phyloP scores from a whole-genome alignment of 305 asterid genomes.

The Petunia hybrid region DNA sequence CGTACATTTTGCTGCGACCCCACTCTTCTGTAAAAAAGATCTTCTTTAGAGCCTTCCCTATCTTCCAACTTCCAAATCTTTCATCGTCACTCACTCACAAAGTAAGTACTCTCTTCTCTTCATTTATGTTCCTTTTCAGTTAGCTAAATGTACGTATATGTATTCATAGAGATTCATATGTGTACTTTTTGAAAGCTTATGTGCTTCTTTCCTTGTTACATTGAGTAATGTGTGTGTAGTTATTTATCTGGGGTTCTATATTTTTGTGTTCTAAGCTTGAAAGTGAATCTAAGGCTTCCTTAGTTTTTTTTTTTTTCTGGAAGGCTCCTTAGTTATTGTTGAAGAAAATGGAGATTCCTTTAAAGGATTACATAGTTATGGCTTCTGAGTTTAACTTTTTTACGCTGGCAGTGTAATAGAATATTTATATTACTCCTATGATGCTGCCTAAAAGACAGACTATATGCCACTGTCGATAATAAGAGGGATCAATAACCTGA shows the following conservation, averaged over 20 bases:
- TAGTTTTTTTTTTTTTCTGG: no score
- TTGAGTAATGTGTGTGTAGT: background rate
- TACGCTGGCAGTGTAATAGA: background rate
- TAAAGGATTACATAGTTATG: no score
- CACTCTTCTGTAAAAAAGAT: background rate
- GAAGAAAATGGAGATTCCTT: no score
- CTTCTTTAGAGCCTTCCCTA: background rate
- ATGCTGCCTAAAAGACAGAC: no score
- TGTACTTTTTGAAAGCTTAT: background rate
- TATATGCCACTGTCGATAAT: background rate
- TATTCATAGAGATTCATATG: background rate
- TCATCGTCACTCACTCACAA: background rate
- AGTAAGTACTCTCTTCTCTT: constrained; percentile 17
- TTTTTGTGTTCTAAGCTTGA: background rate
- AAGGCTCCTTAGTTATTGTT: background rate
- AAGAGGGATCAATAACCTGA: no score
- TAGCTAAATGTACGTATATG: background rate
- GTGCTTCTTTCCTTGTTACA: background rate
- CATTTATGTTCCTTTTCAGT: no score
- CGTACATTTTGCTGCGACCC: background rate
- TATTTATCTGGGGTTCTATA: background rate
- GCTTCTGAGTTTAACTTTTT: no score
- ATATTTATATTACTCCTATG: no score
- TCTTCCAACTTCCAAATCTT: background rate
- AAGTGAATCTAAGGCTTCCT: background rate